Evolutionary conservation across 345 rosid species (phyloP).

Genomic region (Syzygium aqueum): DNA sequence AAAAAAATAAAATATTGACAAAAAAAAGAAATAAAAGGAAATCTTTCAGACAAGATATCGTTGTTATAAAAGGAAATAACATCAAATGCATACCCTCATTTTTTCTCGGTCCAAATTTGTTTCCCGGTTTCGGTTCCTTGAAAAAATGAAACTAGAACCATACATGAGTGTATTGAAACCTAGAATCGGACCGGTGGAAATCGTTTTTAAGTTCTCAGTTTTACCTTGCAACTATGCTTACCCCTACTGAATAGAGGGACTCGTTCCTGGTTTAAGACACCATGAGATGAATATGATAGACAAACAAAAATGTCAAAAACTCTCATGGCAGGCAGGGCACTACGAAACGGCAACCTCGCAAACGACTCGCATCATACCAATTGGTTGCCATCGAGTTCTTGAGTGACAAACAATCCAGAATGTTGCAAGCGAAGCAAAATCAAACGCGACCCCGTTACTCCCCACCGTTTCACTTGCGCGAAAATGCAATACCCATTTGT

Average conservation of each 20-base stretch:
- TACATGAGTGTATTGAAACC: fast-evolving
- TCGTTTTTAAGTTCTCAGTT: too few species aligned
- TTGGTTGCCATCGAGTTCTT: not conserved
- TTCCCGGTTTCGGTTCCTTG: fast-evolving
- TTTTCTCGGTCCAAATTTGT: not conserved
- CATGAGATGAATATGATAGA: not conserved
- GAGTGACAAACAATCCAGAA: too few species aligned
- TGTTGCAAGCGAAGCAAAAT: not conserved
- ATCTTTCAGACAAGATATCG: not conserved
- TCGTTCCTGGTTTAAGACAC: not conserved
- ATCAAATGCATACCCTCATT: not conserved
- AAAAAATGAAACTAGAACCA: too few species aligned
- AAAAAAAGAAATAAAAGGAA: not conserved
- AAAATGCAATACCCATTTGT: not conserved
- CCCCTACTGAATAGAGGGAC: not conserved
- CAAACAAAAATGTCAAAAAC: not conserved
- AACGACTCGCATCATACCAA: not conserved
- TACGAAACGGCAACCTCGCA: not conserved
- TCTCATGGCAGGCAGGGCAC: not conserved
- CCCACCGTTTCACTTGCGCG: not conserved
- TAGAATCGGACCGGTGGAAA: too few species aligned
- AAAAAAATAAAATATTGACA: not conserved
- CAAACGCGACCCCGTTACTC: not conserved
- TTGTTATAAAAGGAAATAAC: not conserved
- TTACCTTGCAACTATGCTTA: not conserved